These are phyloP conservation scores for Coniochaeta sp. DNA, from an alignment of 2,329 filamentous ascomycete species.

Conservation along the genomic window DNA sequence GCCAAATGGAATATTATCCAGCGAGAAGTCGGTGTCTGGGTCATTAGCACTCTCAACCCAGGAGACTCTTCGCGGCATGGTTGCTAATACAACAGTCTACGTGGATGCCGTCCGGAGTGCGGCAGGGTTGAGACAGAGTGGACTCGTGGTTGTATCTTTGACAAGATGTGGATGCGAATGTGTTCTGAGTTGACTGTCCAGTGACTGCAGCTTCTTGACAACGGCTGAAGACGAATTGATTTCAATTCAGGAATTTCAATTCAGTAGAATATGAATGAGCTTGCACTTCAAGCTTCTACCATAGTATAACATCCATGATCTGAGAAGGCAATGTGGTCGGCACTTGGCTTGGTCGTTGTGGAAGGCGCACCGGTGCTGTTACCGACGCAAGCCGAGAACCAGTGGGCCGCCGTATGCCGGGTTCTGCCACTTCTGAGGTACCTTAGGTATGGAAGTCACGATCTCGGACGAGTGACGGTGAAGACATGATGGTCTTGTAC, in stretches of 20 bases:
- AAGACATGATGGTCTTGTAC: not conserved
- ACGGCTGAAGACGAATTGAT: no score
- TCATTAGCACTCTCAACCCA: not conserved
- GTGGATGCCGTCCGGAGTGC: not conserved
- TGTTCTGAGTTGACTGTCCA: no score
- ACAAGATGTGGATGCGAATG: no score
- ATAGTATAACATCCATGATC: no score
- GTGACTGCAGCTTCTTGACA: no score
- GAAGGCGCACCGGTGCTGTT: not conserved
- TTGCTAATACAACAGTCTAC: not conserved
- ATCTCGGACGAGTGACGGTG: not conserved
- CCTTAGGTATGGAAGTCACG: no score
- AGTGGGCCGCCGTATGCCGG: not conserved
- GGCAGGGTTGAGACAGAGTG: not conserved
- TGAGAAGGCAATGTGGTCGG: not conserved
- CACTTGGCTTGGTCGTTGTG: not conserved
- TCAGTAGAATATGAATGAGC: no score
- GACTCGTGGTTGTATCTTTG: no score
- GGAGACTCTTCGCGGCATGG: not conserved
- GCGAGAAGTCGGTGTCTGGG: conserved; percentile 54
- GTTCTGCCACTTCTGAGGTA: not conserved
- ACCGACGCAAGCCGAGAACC: not conserved
- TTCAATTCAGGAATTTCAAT: no score
- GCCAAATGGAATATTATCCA: conserved; percentile 70
- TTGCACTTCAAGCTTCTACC: no score